Evolutionary conservation across 345 rosid species (phyloP), one percentile per base, ranked within the genome.

Genomic region (Moringa oleifera): DNA sequence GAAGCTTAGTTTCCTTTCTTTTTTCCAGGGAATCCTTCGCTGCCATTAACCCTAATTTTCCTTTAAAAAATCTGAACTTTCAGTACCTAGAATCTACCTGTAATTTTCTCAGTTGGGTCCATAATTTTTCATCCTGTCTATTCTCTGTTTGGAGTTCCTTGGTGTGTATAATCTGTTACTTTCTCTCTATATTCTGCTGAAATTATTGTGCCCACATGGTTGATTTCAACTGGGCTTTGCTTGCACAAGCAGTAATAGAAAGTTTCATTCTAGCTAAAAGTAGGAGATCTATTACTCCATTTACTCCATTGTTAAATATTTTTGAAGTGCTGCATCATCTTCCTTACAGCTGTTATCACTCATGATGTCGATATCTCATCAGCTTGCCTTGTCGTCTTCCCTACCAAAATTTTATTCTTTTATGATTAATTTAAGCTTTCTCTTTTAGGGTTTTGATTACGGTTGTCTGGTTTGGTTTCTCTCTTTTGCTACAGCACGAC

Each of bases 311-410:
- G 8, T 11, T 4, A 41, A 41, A 41, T 1, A 11, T 41, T n/a
- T n/a, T n/a, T n/a, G n/a, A n/a, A n/a, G 47, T 1, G 47, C 47
- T 41, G 12, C 47, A 41, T 41, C 47, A 41, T 11, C 16, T 41
- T 41, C 47, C 47, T 41, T 41, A 9, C 9, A 41, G 47, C 12
- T 41, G 17, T 41, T 4, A 41, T 7, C 16, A 5, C 12, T 41
- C 16, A 41, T 7, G 47, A 41, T 11, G 55, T 33, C 16, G 9
- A 55, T 13, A n/a, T 0, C 20, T 55, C 41, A 36, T 57, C 24
- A 51, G 23, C n/a, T n/a, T 57, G 16, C 21, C 24, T 49, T 58
- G 67, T 68, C 20, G 47, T 63, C 72, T 53, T 58, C 41, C 52
- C 53, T 64, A 28, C 65, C 64, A 67, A 73, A 58, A 65, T 63